Percentiles rank a stretch among this genome's conserved stretches.
Conservation (phyloP, 768 basidiomycete species). For the Kwoniella heveanensis region DNA sequence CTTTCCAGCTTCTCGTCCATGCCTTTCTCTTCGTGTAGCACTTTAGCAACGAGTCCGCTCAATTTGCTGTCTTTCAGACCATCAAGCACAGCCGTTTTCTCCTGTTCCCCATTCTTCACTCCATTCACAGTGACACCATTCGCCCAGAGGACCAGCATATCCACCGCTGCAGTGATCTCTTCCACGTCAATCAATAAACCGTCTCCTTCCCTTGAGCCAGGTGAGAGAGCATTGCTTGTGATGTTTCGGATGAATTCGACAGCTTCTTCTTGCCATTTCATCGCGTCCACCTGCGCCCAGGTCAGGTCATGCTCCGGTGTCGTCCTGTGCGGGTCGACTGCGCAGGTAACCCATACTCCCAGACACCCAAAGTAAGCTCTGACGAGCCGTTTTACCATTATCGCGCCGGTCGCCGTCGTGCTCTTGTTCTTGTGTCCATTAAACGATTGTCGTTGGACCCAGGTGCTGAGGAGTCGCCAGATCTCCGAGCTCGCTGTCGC, state of each 20-base stretch:
- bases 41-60: neutral
- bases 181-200: neutral
- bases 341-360: conserved; percentile 75
- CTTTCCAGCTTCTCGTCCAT: neutral
- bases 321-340: conserved; percentile 86
- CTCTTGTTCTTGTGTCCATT: too few relatives aligned
- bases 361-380: conserved; percentile 66
- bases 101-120: conserved; percentile 66
- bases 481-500: conserved; percentile 66
- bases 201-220: neutral
- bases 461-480: conserved; percentile 61
- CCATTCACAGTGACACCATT: conserved; percentile 77
- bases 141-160: conserved; percentile 67
- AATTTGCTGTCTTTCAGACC: conserved; percentile 18
- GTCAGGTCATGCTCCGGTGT: conserved; percentile 81
- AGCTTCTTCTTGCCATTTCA: conserved; percentile 70
- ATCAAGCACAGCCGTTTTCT: conserved; percentile 57
- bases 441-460: conserved; percentile 15
- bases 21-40: neutral
- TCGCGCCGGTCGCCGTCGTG: too few relatives aligned
- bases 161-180: conserved; percentile 59
- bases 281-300: conserved; percentile 83
- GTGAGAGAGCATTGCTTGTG: neutral
- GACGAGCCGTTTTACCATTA: conserved; percentile 17
- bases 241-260: neutral